Conservation (phyloP, 1,284 basidiomycete genomes). For the Trichosporon sp. region DNA sequence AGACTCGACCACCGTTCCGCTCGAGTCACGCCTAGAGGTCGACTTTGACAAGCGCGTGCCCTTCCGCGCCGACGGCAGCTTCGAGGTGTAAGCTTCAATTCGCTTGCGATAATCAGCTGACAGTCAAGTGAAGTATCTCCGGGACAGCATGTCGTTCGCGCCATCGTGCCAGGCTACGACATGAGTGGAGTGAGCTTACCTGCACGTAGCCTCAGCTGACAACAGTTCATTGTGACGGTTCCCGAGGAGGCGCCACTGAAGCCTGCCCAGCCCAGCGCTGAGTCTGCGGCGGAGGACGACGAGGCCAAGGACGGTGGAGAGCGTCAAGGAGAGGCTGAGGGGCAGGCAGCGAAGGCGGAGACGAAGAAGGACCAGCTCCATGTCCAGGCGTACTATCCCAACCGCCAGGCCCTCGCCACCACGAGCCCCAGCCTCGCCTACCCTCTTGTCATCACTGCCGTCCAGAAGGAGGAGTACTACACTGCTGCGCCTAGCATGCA, state of each 20-base stretch:
- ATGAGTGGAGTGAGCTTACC: slow-evolving; percentile 4
- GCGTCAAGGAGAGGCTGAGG: neutral
- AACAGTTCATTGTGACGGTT: neutral
- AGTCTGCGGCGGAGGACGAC: neutral
- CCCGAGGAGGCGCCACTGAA: neutral
- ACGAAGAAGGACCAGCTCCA: slow-evolving; percentile 21
- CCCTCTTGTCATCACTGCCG: slow-evolving; percentile 58
- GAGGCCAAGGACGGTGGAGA: neutral
- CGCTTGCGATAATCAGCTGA: too few species aligned
- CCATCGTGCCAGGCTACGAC: slow-evolving; percentile 26
- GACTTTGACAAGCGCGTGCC: slow-evolving; percentile 24
- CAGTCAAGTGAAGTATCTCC: slow-evolving; percentile 25
- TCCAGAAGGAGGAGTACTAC: slow-evolving; percentile 62
- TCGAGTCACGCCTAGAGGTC: slow-evolving; percentile 28
- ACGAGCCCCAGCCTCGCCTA: slow-evolving; percentile 61
- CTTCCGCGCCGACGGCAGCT: slow-evolving; percentile 35
- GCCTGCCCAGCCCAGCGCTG: neutral
- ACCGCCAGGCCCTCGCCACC: slow-evolving; percentile 56
- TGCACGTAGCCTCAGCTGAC: neutral
- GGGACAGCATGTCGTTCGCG: slow-evolving; percentile 35
- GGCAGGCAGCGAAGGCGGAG: neutral
- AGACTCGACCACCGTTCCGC: slow-evolving; percentile 16
- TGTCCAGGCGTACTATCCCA: slow-evolving; percentile 60
- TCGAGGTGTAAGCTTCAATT: slow-evolving; percentile 26
- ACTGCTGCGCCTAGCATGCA: slow-evolving; percentile 64